Conservation (phyloP, 1,284 basidiomycete species). For the Malassezia slooffiae region DNA sequence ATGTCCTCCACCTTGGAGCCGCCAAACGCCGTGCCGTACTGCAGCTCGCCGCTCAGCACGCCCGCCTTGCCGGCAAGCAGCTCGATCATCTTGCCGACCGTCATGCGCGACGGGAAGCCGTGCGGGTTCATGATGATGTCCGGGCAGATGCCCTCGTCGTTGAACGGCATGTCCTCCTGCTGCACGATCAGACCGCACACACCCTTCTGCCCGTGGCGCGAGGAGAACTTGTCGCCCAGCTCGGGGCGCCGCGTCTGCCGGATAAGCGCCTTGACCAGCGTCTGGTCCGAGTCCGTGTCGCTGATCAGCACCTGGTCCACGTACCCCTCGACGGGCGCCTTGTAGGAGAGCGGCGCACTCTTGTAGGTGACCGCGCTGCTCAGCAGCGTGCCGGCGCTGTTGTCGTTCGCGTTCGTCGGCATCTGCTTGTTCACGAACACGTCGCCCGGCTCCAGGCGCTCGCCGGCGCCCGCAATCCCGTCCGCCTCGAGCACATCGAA, state of each 20-base stretch:
- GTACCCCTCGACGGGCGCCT: constrained; percentile 62
- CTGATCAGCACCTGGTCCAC: constrained; percentile 97
- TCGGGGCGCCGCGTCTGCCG: constrained; percentile 93
- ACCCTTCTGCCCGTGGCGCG: constrained; percentile 95
- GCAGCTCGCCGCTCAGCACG: constrained; percentile 72
- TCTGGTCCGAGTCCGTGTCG: constrained; percentile 79
- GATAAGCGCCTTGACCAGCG: constrained; percentile 96
- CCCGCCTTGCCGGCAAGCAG: constrained; percentile 70
- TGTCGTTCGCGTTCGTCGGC: constrained; percentile 71
- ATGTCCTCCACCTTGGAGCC: constrained; percentile 99
- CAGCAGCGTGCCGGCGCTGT: constrained; percentile 36
- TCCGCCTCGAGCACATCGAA: constrained; percentile 84
- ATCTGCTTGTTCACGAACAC: constrained; percentile 95
- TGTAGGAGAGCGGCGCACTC: constrained; percentile 36
- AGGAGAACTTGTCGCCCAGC: constrained; percentile 96
- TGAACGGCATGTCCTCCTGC: constrained; percentile 99
- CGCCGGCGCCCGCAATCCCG: constrained; percentile 86
- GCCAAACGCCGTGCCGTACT: constrained; percentile 89
- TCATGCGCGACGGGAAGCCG: constrained; percentile 97
- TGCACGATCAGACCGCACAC: constrained; percentile 97
- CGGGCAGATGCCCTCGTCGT: constrained; percentile 85
- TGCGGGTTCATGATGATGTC: constrained; percentile 99
- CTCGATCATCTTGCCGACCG: constrained; percentile 99
- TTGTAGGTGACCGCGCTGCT: constrained; percentile 52
- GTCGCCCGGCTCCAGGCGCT: constrained; percentile 82